Evolutionary conservation across 2,329 filamentous ascomycete species (phyloP).

Genomic region (Fusarium luffae): DNA sequence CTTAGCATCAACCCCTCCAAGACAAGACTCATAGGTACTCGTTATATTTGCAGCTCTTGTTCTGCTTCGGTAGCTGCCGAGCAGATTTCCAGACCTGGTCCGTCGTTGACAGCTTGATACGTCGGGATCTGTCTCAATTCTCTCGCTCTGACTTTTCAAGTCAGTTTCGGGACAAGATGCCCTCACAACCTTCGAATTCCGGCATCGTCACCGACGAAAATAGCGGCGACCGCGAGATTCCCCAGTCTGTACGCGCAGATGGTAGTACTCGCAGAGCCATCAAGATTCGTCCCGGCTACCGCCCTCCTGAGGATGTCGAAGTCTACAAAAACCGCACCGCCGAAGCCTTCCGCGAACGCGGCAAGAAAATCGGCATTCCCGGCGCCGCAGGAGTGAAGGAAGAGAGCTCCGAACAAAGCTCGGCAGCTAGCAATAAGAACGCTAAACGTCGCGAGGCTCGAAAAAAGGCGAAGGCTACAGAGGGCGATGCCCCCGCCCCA

Average conservation of each 20-base stretch:
- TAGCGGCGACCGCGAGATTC: slow-evolving; percentile 88
- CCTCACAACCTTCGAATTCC: slow-evolving; percentile 66
- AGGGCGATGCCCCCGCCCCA: slow-evolving; percentile 60
- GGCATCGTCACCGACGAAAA: slow-evolving; percentile 81
- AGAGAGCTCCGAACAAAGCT: slow-evolving; percentile 59
- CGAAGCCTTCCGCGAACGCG: slow-evolving; percentile 83
- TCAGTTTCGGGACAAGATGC: slow-evolving; percentile 50
- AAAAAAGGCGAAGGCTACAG: slow-evolving; percentile 66
- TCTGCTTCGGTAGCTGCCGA: slow-evolving; percentile 35
- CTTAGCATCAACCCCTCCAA: slow-evolving; percentile 23
- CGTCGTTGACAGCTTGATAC: slow-evolving; percentile 8
- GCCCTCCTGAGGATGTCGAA: slow-evolving; percentile 93
- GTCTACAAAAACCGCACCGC: slow-evolving; percentile 94
- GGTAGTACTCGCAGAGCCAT: slow-evolving; percentile 95
- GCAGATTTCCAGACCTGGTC: slow-evolving; percentile 22
- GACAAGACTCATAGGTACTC: not conserved
- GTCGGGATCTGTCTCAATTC: not conserved
- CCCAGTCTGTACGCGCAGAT: slow-evolving; percentile 85
- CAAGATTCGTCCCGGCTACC: slow-evolving; percentile 91
- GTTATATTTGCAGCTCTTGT: slow-evolving; percentile 11
- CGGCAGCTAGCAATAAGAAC: slow-evolving; percentile 79
- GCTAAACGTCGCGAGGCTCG: slow-evolving; percentile 75
- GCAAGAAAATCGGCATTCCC: slow-evolving; percentile 71
- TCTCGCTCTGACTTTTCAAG: not conserved
- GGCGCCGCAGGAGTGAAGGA: slow-evolving; percentile 73